These are phyloP conservation scores for Trypanosoma melophagium DNA, from an alignment of 208 protist species.

Conservation along the genomic window DNA sequence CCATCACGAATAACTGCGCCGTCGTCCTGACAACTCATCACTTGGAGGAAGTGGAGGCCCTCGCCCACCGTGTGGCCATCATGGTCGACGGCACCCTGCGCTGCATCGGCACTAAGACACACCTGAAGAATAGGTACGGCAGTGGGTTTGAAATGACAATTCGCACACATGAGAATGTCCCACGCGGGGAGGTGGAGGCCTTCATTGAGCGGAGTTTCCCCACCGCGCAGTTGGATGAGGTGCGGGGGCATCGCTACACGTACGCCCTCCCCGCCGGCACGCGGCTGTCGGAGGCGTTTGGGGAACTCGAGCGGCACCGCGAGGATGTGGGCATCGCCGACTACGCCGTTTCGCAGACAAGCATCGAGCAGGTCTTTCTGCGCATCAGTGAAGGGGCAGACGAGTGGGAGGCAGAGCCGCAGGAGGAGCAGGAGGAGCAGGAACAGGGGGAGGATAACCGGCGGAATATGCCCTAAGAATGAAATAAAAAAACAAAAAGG, in stretches of 20 bases:
- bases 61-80: conserved; percentile 84
- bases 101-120: conserved; percentile 85
- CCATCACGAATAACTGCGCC: conserved; percentile 60
- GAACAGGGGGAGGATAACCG: too few relatives aligned
- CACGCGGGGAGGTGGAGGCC: conserved; percentile 18
- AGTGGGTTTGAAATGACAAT: conserved; percentile 66
- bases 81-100: conserved; percentile 85
- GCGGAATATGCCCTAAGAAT: too few relatives aligned
- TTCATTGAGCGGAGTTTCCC: conserved; percentile 45
- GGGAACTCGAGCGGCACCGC: conserved; percentile 41
- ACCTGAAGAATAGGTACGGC: conserved; percentile 84
- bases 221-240: conserved; percentile 35
- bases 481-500: too few relatives aligned
- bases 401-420: conserved; percentile 2
- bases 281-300: conserved; percentile 45
- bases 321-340: conserved; percentile 48
- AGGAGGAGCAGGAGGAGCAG: not conserved
- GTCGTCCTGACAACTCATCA: conserved; percentile 92
- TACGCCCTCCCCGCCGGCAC: conserved; percentile 42
- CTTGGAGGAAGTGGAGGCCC: conserved; percentile 90
- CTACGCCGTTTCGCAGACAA: conserved; percentile 79
- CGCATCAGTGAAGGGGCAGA: conserved; percentile 66
- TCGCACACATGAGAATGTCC: conserved; percentile 27
- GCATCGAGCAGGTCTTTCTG: conserved; percentile 89
- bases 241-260: conserved; percentile 38